Percentiles rank a stretch among this genome's conserved stretches.
Evolutionary conservation across 495 filamentous ascomycete genomes (phyloP).

Genomic region (Aspergillus olivimuriae): DNA sequence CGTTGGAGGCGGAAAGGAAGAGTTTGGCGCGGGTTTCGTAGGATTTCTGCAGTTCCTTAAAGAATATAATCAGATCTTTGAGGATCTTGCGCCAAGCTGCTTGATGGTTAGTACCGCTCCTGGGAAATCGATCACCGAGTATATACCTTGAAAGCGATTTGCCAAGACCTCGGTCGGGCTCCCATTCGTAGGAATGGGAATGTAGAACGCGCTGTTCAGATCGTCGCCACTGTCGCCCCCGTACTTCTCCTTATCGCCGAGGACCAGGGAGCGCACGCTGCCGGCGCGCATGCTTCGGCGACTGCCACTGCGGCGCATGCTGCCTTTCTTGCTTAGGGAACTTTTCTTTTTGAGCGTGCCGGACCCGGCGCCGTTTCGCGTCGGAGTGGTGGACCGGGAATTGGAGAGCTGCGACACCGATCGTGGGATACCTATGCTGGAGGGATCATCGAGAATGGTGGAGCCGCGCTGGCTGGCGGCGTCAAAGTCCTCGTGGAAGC

Average conservation of each 20-base stretch:
- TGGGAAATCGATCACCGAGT: neutral
- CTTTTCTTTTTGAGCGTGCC: conserved; percentile 80
- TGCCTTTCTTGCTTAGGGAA: conserved; percentile 65
- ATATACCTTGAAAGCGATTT: conserved; percentile 81
- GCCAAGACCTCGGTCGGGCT: conserved; percentile 86
- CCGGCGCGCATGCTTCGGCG: conserved; percentile 69
- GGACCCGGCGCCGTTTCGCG: conserved; percentile 44
- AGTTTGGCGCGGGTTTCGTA: conserved; percentile 85
- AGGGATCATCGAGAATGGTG: conserved; percentile 44
- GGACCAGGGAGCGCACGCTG: conserved; percentile 67
- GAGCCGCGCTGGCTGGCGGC: conserved; percentile 59
- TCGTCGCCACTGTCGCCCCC: conserved; percentile 56
- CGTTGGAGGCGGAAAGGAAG: conserved; percentile 73
- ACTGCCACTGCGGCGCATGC: conserved; percentile 74
- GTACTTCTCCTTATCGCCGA: conserved; percentile 54
- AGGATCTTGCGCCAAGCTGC: conserved; percentile 91
- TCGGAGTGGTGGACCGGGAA: conserved; percentile 46
- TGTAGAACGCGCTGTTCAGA: conserved; percentile 76
- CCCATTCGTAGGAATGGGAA: conserved; percentile 80
- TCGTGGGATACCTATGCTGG: conserved; percentile 37
- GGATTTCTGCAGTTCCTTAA: conserved; percentile 83
- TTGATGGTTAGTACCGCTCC: conserved; percentile 12
- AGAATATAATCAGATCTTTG: conserved; percentile 92
- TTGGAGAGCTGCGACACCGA: conserved; percentile 50
- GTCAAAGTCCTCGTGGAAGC: conserved; percentile 71